phyloP scores from a whole-genome alignment of 192 early-diverging fungal species.

The Coemansia biformis region DNA sequence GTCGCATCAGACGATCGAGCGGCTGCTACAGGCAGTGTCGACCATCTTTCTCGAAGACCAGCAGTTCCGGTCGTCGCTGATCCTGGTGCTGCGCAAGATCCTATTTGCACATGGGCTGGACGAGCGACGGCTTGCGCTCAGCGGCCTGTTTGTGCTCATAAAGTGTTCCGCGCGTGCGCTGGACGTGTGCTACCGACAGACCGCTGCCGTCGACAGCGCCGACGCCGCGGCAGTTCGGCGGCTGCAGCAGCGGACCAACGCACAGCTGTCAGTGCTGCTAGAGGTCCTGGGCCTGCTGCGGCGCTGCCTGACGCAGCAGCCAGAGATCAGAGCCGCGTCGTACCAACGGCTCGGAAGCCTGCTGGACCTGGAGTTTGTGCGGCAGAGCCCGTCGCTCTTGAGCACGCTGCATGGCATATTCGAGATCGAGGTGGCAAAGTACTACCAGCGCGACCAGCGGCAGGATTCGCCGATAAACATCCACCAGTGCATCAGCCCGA shows the following conservation, averaged over 20 bases:
- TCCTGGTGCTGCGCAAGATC: slow-evolving; percentile 65
- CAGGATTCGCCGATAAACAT: slow-evolving; percentile 20
- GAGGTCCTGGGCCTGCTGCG: slow-evolving; percentile 55
- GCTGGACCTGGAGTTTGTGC: slow-evolving; percentile 25
- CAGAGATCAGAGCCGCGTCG: slow-evolving; percentile 52
- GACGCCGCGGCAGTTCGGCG: neutral
- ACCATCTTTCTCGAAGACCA: slow-evolving; percentile 53
- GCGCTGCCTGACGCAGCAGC: slow-evolving; percentile 65
- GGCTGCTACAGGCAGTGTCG: slow-evolving; percentile 53
- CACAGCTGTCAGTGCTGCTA: slow-evolving; percentile 19
- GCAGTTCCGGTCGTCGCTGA: slow-evolving; percentile 57
- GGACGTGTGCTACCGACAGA: slow-evolving; percentile 1
- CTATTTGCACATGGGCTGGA: slow-evolving; percentile 61
- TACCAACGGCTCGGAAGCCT: slow-evolving; percentile 56
- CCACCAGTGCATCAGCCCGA: slow-evolving; percentile 21
- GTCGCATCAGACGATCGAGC: slow-evolving; percentile 49
- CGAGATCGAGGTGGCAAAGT: slow-evolving; percentile 46
- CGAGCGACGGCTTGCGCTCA: slow-evolving; percentile 57
- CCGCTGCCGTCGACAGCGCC: neutral
- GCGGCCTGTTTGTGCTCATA: slow-evolving; percentile 57
- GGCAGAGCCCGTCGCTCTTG: slow-evolving; percentile 10
- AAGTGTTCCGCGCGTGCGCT: slow-evolving; percentile 14
- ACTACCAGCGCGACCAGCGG: slow-evolving; percentile 26
- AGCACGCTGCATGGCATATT: slow-evolving; percentile 21
- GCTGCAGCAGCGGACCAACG: slow-evolving; percentile 7